Conservation (phyloP, 176 grass and related monocot genomes). For the Themeda triandra region DNA sequence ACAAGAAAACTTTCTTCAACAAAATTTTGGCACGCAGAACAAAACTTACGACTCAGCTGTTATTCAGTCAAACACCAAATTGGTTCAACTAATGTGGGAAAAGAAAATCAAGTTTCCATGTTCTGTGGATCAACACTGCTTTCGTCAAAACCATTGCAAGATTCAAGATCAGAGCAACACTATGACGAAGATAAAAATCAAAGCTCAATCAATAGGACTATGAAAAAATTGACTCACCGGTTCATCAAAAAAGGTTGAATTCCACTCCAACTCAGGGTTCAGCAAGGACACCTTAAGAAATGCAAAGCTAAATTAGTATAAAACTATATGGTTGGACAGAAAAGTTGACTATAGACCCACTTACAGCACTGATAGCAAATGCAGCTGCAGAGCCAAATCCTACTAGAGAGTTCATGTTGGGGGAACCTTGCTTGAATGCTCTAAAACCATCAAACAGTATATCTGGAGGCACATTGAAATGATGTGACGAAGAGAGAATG, state of each 20-base stretch:
- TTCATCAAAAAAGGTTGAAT: constrained; percentile 96
- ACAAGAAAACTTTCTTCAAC: constrained; percentile 71
- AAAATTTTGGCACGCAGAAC: neutral
- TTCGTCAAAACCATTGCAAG: neutral
- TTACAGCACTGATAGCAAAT: constrained; percentile 91
- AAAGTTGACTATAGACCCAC: constrained; percentile 33
- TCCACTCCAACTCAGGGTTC: constrained; percentile 84
- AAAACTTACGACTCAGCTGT: constrained; percentile 4
- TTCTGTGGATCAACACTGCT: neutral
- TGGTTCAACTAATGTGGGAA: neutral
- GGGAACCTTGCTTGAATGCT: constrained; percentile 88
- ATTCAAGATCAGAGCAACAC: constrained; percentile 5
- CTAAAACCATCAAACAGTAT: constrained; percentile 90
- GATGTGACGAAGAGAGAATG: constrained; percentile 21
- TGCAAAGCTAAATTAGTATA: constrained; percentile 20
- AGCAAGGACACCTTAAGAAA: constrained; percentile 74
- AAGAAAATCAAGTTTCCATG: neutral
- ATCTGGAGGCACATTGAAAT: constrained; percentile 49
- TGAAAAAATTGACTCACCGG: constrained; percentile 54
- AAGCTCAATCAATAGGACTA: neutral
- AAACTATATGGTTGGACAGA: constrained; percentile 13
- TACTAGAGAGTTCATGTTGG: constrained; percentile 99
- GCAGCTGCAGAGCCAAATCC: constrained; percentile 90
- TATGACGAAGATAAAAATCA: neutral
- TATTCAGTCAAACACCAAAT: constrained; percentile 9